These are phyloP conservation scores for Chimonanthus salicifolius DNA, from an alignment of 164 flowering plant genomes.

Conservation along the genomic window DNA sequence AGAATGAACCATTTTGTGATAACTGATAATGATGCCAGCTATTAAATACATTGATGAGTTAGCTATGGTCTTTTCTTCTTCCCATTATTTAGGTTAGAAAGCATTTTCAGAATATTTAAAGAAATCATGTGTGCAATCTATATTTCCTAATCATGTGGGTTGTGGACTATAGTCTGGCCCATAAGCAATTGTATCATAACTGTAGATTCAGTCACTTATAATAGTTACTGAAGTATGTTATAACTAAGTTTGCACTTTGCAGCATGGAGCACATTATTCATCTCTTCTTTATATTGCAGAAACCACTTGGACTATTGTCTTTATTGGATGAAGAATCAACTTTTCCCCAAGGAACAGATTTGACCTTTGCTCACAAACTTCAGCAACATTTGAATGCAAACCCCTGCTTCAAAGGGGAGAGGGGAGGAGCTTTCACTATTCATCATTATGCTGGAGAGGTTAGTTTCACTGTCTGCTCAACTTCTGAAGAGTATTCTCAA, in stretches of 20 bases:
- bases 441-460: slow-evolving; percentile 94
- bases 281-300: slow-evolving; percentile 42
- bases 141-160: too few relatives aligned
- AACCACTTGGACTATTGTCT: slow-evolving; percentile 74
- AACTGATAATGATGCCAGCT: not conserved
- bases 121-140: too few relatives aligned
- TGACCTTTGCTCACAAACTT: slow-evolving; percentile 80
- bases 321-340: slow-evolving; percentile 85
- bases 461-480: slow-evolving; percentile 15
- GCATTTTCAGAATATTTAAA: too few relatives aligned
- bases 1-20: not conserved
- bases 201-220: not conserved
- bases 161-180: too few relatives aligned
- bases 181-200: too few relatives aligned
- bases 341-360: slow-evolving; percentile 66
- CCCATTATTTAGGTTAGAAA: not conserved
- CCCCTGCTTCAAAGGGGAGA: slow-evolving; percentile 67
- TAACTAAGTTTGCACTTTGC: not conserved
- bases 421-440: slow-evolving; percentile 59
- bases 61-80: too few relatives aligned
- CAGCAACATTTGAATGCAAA: slow-evolving; percentile 58
- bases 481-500: slow-evolving; percentile 2
- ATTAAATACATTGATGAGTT: too few relatives aligned
- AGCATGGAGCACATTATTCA: not conserved
- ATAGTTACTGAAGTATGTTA: not conserved